phyloP scores from a whole-genome alignment of 2,329 filamentous ascomycete species.

The Podosphaera fusca region DNA sequence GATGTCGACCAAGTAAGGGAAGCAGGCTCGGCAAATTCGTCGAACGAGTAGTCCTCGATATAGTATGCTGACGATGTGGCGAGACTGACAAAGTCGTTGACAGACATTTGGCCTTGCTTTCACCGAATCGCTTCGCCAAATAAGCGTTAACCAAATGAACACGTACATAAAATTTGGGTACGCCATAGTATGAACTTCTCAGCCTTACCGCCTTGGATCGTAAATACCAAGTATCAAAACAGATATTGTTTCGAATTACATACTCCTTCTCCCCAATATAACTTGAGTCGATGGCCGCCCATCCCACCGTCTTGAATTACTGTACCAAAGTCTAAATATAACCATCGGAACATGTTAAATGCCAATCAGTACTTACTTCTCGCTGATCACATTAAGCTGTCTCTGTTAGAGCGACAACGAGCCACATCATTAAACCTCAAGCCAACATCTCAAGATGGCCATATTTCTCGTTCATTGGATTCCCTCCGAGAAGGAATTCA shows the following conservation, averaged over 20 bases:
- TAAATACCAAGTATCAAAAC: neutral
- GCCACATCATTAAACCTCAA: slow-evolving; percentile 62
- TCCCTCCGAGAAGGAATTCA: slow-evolving; percentile 65
- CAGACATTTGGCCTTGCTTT: neutral
- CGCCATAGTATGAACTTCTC: neutral
- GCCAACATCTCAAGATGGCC: slow-evolving; percentile 50
- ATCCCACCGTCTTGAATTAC: neutral
- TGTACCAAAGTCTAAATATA: neutral
- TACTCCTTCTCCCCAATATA: neutral
- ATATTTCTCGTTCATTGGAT: slow-evolving; percentile 72
- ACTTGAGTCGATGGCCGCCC: neutral
- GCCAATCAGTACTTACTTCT: slow-evolving; percentile 69
- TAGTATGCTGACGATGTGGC: neutral
- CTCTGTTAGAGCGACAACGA: slow-evolving; percentile 73
- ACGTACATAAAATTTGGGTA: neutral
- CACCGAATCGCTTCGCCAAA: neutral
- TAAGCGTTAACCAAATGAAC: neutral
- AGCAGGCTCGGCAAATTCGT: slow-evolving; percentile 1
- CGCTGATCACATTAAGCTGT: slow-evolving; percentile 91
- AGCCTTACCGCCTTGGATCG: neutral
- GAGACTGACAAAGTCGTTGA: neutral
- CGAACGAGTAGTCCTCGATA: slow-evolving; percentile 1
- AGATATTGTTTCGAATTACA: neutral
- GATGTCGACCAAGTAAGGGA: neutral
- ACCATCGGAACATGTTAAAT: slow-evolving; percentile 25